phyloP scores from a whole-genome alignment of 805 yeast species.

The Yamadazyma paraphyllophila region DNA sequence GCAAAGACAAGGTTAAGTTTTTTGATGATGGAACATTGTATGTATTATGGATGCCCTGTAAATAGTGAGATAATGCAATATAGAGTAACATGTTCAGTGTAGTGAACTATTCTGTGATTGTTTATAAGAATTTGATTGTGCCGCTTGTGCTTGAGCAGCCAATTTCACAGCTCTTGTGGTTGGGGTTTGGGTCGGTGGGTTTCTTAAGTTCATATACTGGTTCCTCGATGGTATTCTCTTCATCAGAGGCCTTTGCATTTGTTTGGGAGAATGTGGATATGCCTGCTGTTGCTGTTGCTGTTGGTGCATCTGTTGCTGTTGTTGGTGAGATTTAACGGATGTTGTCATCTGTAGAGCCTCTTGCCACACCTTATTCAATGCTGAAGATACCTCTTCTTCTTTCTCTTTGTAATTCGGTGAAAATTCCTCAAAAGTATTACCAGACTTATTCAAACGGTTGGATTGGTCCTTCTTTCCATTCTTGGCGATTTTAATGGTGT shows the following conservation, averaged over 20 bases:
- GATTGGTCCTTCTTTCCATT: conserved; percentile 10
- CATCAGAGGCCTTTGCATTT: conserved; percentile 18
- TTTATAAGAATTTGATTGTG: conserved; percentile 1
- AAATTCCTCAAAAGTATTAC: conserved; percentile 34
- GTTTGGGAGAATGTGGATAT: conserved; percentile 9
- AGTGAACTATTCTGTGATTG: conserved; percentile 15
- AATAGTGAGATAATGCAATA: conserved; percentile 6
- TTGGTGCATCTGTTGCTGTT: conserved; percentile 9
- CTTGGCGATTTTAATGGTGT: conserved; percentile 26
- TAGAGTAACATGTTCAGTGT: conserved; percentile 1
- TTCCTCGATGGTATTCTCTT: conserved; percentile 22
- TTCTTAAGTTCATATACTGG: conserved; percentile 18
- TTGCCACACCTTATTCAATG: conserved; percentile 38
- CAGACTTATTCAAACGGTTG: conserved; percentile 13
- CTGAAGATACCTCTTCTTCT: conserved; percentile 25
- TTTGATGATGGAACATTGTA: neutral
- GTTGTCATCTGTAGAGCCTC: conserved; percentile 31
- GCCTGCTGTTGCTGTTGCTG: conserved; percentile 7
- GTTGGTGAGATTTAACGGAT: conserved; percentile 11
- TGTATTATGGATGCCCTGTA: conserved; percentile 2
- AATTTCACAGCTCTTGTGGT: conserved; percentile 37
- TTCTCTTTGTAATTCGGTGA: conserved; percentile 30
- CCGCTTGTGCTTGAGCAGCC: conserved; percentile 17
- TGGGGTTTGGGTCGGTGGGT: conserved; percentile 25
- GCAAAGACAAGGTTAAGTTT: conserved; percentile 74